Conservation (phyloP, 2,329 filamentous ascomycete species). For the Bipolaris victoriae region DNA sequence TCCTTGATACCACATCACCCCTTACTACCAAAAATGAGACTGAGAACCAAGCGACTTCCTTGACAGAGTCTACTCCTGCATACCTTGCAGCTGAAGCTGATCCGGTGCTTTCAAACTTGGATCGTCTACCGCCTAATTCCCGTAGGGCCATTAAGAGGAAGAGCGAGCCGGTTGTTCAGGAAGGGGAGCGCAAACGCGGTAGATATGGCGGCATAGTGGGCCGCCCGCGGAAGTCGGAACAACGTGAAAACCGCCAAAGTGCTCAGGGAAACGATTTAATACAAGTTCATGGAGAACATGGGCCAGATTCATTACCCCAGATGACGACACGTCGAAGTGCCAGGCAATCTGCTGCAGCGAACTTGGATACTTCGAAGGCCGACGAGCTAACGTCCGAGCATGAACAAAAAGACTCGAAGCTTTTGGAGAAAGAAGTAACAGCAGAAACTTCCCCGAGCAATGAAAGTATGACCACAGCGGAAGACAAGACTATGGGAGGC, state of each 20-base stretch:
- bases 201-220: conserved; percentile 24
- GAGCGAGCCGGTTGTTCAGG: conserved; percentile 15
- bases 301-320: background rate
- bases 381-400: background rate
- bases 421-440: background rate
- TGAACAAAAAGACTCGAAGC: background rate
- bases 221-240: conserved; percentile 23
- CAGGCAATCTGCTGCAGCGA: conserved; percentile 15
- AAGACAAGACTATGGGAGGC: background rate
- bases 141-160: conserved; percentile 24
- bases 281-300: background rate
- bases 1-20: background rate
- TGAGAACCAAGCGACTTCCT: background rate
- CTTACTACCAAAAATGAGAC: background rate
- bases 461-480: background rate
- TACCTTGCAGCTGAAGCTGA: conserved; percentile 31
- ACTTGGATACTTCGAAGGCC: background rate
- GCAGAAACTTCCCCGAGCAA: background rate
- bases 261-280: background rate
- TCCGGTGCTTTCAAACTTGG: conserved; percentile 26
- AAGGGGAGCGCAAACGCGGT: conserved; percentile 19
- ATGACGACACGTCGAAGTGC: conserved; percentile 23
- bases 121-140: conserved; percentile 26
- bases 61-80: background rate
- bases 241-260: background rate